Conservation (phyloP, 1,284 basidiomycete genomes). For the Trametes hirsuta region DNA sequence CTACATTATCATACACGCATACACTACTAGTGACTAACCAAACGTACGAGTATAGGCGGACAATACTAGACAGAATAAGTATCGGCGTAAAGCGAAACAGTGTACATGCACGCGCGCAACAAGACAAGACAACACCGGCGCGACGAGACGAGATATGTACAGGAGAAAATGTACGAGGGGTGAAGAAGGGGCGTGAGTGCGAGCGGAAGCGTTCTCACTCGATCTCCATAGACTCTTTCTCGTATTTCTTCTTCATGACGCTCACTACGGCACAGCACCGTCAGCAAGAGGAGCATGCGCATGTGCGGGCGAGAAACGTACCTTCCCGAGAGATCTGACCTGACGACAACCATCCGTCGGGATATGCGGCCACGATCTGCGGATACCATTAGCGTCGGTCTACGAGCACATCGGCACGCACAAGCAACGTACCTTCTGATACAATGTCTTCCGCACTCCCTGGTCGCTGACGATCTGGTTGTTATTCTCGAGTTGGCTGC, state of each 20-base stretch:
- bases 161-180: not conserved
- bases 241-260: slow-evolving; percentile 76
- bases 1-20: slow-evolving; percentile 23
- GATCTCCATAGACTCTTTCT: slow-evolving; percentile 64
- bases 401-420: not conserved
- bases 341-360: slow-evolving; percentile 70
- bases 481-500: slow-evolving; percentile 65
- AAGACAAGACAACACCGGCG: too few relatives aligned
- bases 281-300: not conserved
- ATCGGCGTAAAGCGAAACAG: not conserved
- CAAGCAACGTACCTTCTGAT: slow-evolving; percentile 61
- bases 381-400: slow-evolving; percentile 19
- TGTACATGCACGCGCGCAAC: not conserved
- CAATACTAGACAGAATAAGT: slow-evolving; percentile 25
- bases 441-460: slow-evolving; percentile 72
- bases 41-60: slow-evolving; percentile 21
- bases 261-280: slow-evolving; percentile 54
- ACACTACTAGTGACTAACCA: slow-evolving; percentile 20
- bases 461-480: slow-evolving; percentile 78
- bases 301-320: slow-evolving; percentile 23
- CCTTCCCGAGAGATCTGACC: slow-evolving; percentile 52
- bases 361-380: slow-evolving; percentile 73
- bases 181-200: not conserved
- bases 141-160: not conserved
- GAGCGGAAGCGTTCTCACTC: slow-evolving; percentile 33